Percentiles rank a stretch among this genome's conserved stretches.
These are phyloP conservation scores for Kondoa subrosea DNA, from an alignment of 768 basidiomycete genomes.

Conservation along the genomic window DNA sequence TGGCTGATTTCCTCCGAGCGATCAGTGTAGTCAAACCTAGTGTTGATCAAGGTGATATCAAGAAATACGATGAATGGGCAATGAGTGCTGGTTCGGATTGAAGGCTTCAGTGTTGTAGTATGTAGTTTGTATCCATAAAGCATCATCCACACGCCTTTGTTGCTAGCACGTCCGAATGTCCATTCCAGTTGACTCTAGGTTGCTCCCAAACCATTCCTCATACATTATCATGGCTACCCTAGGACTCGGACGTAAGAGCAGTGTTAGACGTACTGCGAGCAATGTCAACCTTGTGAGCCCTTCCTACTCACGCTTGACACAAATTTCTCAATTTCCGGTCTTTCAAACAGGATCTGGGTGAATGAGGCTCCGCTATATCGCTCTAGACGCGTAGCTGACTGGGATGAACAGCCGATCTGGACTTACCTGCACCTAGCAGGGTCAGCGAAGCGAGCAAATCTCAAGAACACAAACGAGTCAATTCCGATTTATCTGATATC, in stretches of 20 bases:
- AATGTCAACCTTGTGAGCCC: not conserved
- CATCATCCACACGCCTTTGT: too few species aligned
- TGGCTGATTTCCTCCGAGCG: slow-evolving; percentile 65
- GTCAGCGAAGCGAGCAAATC: not conserved
- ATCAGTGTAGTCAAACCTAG: slow-evolving; percentile 66
- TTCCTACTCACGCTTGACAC: not conserved
- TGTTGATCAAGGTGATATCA: slow-evolving; percentile 73
- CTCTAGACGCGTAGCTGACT: not conserved
- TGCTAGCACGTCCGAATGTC: too few species aligned
- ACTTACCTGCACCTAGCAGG: not conserved
- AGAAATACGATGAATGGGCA: slow-evolving; percentile 37
- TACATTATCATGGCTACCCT: not conserved
- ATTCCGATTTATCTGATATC: not conserved
- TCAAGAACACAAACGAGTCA: not conserved
- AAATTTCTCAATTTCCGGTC: not conserved
- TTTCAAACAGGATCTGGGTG: not conserved
- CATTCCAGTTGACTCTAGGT: too few species aligned
- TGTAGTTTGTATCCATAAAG: not conserved
- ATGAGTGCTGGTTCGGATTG: not conserved
- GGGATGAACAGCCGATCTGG: not conserved
- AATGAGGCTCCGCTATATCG: not conserved
- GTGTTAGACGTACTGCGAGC: not conserved
- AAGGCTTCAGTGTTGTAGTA: not conserved
- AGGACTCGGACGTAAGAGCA: not conserved
- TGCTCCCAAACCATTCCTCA: too few species aligned